phyloP scores from a whole-genome alignment of 345 rosid species.

The Dipteronia sinensis region DNA sequence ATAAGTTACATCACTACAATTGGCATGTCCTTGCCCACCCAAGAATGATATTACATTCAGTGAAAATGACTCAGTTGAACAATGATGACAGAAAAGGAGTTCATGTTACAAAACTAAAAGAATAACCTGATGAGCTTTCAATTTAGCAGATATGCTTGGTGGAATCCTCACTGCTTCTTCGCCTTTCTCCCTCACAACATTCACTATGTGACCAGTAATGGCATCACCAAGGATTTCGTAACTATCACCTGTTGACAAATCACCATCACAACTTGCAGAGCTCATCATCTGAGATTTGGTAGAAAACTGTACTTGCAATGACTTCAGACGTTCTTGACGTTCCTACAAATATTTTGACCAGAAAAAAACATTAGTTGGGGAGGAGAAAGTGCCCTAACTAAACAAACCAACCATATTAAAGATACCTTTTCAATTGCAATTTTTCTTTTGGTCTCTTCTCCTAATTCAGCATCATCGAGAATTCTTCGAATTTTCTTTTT shows the following conservation, averaged over 20 bases:
- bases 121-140: conserved; percentile 94
- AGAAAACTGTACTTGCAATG: conserved; percentile 74
- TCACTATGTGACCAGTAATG: conserved; percentile 78
- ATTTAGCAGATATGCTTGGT: conserved; percentile 80
- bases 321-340: conserved; percentile 93
- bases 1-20: not conserved
- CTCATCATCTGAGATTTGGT: conserved; percentile 55
- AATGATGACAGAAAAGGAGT: not conserved
- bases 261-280: conserved; percentile 46
- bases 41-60: not conserved
- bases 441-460: conserved; percentile 95
- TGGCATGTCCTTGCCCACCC: not conserved
- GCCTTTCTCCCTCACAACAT: conserved; percentile 95
- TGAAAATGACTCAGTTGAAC: not conserved
- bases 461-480: conserved; percentile 96
- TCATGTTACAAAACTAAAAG: conserved; percentile 16
- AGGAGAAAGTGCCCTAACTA: conserved; percentile 12
- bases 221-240: conserved; percentile 87
- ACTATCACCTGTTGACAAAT: conserved; percentile 60
- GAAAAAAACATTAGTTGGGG: conserved; percentile 26
- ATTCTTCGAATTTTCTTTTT: conserved; percentile 94
- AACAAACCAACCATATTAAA: conserved; percentile 19
- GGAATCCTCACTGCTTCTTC: conserved; percentile 93
- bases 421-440: conserved; percentile 95
- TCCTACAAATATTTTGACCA: conserved; percentile 54